Conservation (phyloP, 2,329 filamentous ascomycete genomes). For the Metarhizium robertsii region DNA sequence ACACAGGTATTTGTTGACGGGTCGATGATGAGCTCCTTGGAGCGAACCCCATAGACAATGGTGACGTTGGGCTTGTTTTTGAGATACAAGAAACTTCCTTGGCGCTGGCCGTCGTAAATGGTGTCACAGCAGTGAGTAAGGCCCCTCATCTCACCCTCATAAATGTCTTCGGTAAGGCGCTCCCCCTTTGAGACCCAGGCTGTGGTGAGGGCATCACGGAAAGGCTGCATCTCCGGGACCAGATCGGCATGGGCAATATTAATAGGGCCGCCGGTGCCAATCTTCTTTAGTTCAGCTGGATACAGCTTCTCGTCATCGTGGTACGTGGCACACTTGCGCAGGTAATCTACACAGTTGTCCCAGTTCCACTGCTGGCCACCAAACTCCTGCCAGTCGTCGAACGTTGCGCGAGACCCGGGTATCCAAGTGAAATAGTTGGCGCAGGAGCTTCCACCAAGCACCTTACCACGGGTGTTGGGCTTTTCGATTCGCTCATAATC, state of each 20-base stretch:
- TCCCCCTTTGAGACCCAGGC: constrained; percentile 47
- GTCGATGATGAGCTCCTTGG: constrained; percentile 46
- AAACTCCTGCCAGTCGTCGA: constrained; percentile 55
- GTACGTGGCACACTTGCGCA: constrained; percentile 45
- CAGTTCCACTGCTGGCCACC: constrained; percentile 59
- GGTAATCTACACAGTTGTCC: constrained; percentile 38
- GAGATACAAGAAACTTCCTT: constrained; percentile 41
- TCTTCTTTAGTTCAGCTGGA: constrained; percentile 34
- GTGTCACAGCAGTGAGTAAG: constrained; percentile 43
- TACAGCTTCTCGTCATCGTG: constrained; percentile 43
- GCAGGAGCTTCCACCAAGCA: constrained; percentile 47
- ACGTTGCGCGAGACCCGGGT: constrained; percentile 46
- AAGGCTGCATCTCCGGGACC: constrained; percentile 39
- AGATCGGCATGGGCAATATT: constrained; percentile 45
- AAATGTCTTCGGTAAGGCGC: constrained; percentile 36
- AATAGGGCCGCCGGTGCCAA: constrained; percentile 42
- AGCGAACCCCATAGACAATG: constrained; percentile 35
- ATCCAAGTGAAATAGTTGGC: constrained; percentile 59
- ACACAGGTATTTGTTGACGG: constrained; percentile 6
- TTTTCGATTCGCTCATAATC: constrained; percentile 55
- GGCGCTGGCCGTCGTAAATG: constrained; percentile 48
- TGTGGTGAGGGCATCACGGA: constrained; percentile 37
- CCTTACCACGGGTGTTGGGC: constrained; percentile 52
- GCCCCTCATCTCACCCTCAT: constrained; percentile 40
- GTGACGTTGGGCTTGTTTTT: constrained; percentile 44